Conservation (phyloP, 73 alveolate species). For the Paramecium caudatum region DNA sequence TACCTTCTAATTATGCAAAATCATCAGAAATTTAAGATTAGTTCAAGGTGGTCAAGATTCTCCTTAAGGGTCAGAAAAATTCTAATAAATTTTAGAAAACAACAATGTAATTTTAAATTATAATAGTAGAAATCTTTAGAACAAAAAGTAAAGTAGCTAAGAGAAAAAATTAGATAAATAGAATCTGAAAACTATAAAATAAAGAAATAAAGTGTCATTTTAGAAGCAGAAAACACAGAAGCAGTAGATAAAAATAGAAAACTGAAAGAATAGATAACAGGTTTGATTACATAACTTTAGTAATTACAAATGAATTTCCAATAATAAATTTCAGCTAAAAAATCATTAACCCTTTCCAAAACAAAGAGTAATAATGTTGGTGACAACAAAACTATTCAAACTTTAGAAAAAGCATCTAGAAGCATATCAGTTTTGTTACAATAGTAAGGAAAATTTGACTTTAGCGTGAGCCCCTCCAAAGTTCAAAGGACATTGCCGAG, state of each 20-base stretch:
- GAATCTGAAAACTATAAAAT: conserved; percentile 28
- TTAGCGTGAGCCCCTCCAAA: conserved; percentile 33
- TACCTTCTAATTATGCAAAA: conserved; percentile 42
- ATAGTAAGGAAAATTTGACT: background rate
- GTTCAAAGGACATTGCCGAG: background rate
- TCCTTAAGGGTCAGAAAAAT: conserved; percentile 29
- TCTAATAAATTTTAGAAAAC: conserved; percentile 34
- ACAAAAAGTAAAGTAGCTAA: background rate
- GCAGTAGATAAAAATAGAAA: conserved; percentile 55
- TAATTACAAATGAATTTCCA: conserved; percentile 15
- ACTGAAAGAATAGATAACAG: background rate
- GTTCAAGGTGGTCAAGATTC: conserved; percentile 24
- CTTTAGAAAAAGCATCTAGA: conserved; percentile 31
- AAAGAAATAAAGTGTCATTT: background rate
- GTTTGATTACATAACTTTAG: background rate
- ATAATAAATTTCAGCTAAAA: conserved; percentile 18
- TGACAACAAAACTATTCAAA: conserved; percentile 37
- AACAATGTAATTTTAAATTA: background rate
- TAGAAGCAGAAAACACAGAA: conserved; percentile 50
- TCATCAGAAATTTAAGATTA: conserved; percentile 25
- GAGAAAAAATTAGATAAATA: background rate
- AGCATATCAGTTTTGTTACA: background rate
- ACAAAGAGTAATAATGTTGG: background rate
- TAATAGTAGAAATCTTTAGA: background rate
- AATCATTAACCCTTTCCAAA: background rate